A percentile compares a stretch with the other conserved stretches of the same genome.
phyloP scores from a whole-genome alignment of 1,284 basidiomycete species.

The Ceratobasidium sp. region DNA sequence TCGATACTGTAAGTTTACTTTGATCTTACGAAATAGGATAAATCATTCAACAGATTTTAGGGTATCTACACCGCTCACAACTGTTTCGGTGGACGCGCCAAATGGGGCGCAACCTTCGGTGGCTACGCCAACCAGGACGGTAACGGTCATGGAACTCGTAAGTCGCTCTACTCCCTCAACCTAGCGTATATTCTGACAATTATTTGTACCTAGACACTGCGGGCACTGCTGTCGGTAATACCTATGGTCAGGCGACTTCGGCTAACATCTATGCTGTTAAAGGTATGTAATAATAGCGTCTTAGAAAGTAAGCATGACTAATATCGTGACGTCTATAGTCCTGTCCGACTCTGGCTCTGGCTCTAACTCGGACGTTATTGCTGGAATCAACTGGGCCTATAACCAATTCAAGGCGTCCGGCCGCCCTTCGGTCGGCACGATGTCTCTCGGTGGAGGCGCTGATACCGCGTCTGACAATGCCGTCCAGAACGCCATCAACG shows the following conservation, averaged over 20 bases:
- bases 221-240: constrained; percentile 65
- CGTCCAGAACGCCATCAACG: constrained; percentile 70
- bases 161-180: background rate
- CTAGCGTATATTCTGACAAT: background rate
- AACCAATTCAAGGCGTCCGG: constrained; percentile 59
- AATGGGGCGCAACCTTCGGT: constrained; percentile 67
- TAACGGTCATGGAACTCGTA: constrained; percentile 48
- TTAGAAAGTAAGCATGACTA: background rate
- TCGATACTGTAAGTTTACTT: constrained; percentile 41
- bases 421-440: constrained; percentile 46
- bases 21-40: no score
- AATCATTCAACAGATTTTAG: background rate
- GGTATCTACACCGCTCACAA: constrained; percentile 70
- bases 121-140: constrained; percentile 46
- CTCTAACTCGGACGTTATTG: constrained; percentile 88
- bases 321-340: constrained; percentile 61
- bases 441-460: constrained; percentile 46
- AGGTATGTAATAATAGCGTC: constrained; percentile 50
- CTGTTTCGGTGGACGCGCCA: constrained; percentile 69
- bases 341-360: constrained; percentile 93
- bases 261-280: constrained; percentile 96
- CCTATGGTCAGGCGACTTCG: constrained; percentile 95
- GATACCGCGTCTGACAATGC: constrained; percentile 47
- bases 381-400: constrained; percentile 89
- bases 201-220: constrained; percentile 50